Evolutionary conservation across 306 rosid species (phyloP), one percentile per base, ranked within the genome.

Genomic region (Rosa multiflora): DNA sequence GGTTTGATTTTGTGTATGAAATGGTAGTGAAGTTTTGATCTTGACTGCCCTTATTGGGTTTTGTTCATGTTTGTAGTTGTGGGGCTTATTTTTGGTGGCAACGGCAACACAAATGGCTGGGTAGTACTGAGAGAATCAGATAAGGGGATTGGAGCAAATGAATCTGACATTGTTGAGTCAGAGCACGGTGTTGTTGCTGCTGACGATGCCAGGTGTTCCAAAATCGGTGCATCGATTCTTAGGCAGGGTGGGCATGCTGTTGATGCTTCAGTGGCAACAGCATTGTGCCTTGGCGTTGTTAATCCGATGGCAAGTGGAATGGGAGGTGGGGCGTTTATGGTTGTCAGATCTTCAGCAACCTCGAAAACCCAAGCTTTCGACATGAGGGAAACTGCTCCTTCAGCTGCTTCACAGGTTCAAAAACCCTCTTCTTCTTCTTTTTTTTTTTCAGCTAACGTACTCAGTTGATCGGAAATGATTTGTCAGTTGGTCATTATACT

Each of bases 321-420:
- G 4, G 99, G 99, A 29, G 97, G 99, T 29, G 97, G 99, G 20
- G 86, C 82, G 55, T 94, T 94, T 87, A 89, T 94, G 94, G 67
- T 94, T 15, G 88, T 94, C 20, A 64, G 88, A 59, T 91, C 93
- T 46, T 88, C 97, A 61, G 81, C 89, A 18, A 89, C 90, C 56
- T 77, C 77, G 17, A 68, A 82, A 67, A 69, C 94, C 3, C 79
- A 90, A 81, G 97, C 99, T 77, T 87, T 87, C 80, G 94, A 95
- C 80, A 80, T 94, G 83, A 87, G 99, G 87, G 97, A 92, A 90
- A 91, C 97, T 67, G 99, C 99, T 71, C 99, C 99, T 40, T 88
- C 55, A 62, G 97, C 95, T 83, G 95, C 99, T 82, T 88, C 97
- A 51, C 80, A 92, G 98, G 98, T 94, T 75, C 26, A 63, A 73